Evolutionary conservation across 2,329 filamentous ascomycete genomes (phyloP).

Genomic region (Aulographum hederae): DNA sequence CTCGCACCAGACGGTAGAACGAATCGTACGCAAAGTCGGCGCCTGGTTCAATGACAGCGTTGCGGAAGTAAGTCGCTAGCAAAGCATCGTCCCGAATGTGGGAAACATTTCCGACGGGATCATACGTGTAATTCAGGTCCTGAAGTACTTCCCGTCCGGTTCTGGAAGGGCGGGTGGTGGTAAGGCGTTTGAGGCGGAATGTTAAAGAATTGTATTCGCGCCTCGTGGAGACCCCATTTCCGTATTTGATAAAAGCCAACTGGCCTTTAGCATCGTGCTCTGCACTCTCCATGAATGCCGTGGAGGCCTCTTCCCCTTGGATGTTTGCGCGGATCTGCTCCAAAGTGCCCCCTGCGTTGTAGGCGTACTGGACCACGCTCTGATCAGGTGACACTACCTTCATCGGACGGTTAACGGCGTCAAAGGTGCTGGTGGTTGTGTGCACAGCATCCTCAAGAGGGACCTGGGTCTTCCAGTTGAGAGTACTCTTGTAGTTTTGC

Average conservation of each 20-base stretch:
- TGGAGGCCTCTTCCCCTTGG: background rate
- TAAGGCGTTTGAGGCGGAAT: background rate
- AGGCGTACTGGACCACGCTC: background rate
- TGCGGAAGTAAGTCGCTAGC: background rate
- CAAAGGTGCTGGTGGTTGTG: background rate
- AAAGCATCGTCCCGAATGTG: background rate
- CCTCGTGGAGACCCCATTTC: background rate
- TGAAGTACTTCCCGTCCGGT: background rate
- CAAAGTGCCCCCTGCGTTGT: background rate
- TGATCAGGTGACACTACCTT: background rate
- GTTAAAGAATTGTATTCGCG: background rate
- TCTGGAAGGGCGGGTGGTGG: background rate
- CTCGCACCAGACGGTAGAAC: slow-evolving; percentile 7
- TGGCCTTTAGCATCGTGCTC: background rate
- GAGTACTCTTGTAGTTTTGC: too few species aligned
- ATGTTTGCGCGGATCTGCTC: background rate
- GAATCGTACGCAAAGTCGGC: slow-evolving; percentile 8
- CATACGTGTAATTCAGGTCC: background rate
- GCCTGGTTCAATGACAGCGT: slow-evolving; percentile 7
- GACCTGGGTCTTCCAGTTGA: too few species aligned
- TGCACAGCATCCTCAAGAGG: too few species aligned
- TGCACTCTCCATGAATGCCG: background rate
- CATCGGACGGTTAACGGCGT: background rate
- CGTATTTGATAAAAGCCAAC: background rate
- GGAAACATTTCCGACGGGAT: background rate